Percentiles rank a stretch among this genome's conserved stretches.
Evolutionary conservation across 805 yeast genomes (phyloP).

Genomic region (Isabelozyma pseudorhagii): DNA sequence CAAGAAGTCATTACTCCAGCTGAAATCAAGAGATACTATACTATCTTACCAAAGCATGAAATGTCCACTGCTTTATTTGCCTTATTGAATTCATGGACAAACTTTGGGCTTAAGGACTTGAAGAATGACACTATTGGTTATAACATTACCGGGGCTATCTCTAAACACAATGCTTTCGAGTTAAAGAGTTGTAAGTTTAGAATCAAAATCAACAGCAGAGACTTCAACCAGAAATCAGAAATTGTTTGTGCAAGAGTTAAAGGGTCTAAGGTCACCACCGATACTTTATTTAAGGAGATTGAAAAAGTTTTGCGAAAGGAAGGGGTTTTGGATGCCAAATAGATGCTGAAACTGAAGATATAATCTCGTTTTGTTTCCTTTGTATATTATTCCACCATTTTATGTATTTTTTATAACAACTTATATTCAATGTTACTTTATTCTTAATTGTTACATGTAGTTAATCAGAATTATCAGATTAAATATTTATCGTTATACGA

Average conservation of each 20-base stretch:
- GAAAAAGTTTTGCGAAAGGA: slow-evolving; percentile 64
- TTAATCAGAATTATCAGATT: too few species aligned
- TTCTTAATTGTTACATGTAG: neutral
- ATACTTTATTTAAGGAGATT: slow-evolving; percentile 57
- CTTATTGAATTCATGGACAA: slow-evolving; percentile 64
- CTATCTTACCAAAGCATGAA: slow-evolving; percentile 49
- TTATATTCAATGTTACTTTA: neutral
- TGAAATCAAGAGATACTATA: slow-evolving; percentile 32
- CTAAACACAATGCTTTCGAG: slow-evolving; percentile 59
- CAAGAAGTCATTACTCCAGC: slow-evolving; percentile 15
- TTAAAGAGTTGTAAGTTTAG: slow-evolving; percentile 64
- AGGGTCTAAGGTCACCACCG: slow-evolving; percentile 64
- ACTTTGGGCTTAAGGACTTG: slow-evolving; percentile 63
- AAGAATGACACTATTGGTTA: slow-evolving; percentile 39
- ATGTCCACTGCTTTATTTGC: slow-evolving; percentile 63
- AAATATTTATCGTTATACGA: too few species aligned
- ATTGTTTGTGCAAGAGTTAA: slow-evolving; percentile 58
- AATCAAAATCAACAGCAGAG: slow-evolving; percentile 46
- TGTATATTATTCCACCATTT: neutral
- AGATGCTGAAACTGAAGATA: neutral
- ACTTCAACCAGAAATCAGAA: slow-evolving; percentile 43
- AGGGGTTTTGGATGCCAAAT: slow-evolving; percentile 45
- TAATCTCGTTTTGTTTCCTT: neutral
- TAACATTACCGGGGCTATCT: slow-evolving; percentile 57
- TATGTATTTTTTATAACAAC: neutral